Conservation (phyloP, 1,139 yeast species). For the Taiozyma sp. region DNA sequence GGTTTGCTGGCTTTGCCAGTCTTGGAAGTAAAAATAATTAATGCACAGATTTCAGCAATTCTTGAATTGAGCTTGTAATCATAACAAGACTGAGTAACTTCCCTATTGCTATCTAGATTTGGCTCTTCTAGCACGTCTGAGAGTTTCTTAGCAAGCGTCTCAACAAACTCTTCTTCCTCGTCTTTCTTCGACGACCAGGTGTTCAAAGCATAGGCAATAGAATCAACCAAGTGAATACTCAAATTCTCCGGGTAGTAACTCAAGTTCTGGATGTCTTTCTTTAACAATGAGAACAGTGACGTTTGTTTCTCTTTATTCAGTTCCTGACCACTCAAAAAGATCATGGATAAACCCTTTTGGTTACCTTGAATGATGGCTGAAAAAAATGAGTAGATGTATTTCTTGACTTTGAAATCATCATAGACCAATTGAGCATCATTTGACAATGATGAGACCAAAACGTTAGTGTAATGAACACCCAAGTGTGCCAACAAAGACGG, state of each 20-base stretch:
- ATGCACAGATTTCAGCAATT: slow-evolving; percentile 70
- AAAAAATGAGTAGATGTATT: slow-evolving; percentile 63
- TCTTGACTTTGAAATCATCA: slow-evolving; percentile 52
- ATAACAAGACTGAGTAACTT: slow-evolving; percentile 44
- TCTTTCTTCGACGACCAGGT: slow-evolving; percentile 62
- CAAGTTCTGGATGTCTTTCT: slow-evolving; percentile 49
- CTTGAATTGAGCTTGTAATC: slow-evolving; percentile 57
- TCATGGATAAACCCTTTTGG: slow-evolving; percentile 83
- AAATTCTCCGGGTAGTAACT: slow-evolving; percentile 49
- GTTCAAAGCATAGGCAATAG: slow-evolving; percentile 60
- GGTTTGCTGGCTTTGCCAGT: slow-evolving; percentile 36
- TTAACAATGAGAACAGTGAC: slow-evolving; percentile 53
- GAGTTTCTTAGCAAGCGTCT: slow-evolving; percentile 41
- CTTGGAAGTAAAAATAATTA: slow-evolving; percentile 60
- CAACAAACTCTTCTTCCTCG: slow-evolving; percentile 47
- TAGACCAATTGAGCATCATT: slow-evolving; percentile 57
- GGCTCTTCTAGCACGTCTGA: slow-evolving; percentile 19
- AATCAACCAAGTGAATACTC: slow-evolving; percentile 52
- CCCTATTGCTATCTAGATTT: slow-evolving; percentile 16
- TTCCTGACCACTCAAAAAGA: slow-evolving; percentile 71
- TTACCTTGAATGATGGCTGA: slow-evolving; percentile 72
- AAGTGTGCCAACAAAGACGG: slow-evolving; percentile 83
- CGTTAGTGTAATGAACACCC: slow-evolving; percentile 58
- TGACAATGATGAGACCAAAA: slow-evolving; percentile 54
- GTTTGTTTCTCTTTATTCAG: slow-evolving; percentile 25